Conservation (phyloP, 345 rosid species). For the Linum usitatissimum region DNA sequence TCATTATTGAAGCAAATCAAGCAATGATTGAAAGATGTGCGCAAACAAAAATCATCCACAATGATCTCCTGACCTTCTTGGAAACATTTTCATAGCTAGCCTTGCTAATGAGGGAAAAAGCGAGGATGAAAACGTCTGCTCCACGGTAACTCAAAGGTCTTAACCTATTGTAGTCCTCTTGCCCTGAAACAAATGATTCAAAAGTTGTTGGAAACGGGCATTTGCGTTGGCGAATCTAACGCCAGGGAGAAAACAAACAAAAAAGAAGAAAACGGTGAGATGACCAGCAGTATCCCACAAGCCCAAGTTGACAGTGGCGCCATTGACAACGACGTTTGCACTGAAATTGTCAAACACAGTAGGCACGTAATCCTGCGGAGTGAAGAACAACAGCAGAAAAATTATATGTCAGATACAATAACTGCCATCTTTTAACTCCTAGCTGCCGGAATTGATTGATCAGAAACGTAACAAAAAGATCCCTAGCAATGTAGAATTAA, state of each 20-base stretch:
- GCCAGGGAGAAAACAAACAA: neutral
- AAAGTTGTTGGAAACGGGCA: neutral
- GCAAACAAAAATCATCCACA: neutral
- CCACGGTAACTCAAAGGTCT: constrained; percentile 6
- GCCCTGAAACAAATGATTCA: neutral
- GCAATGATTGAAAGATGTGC: neutral
- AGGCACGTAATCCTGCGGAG: neutral
- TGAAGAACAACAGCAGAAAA: neutral
- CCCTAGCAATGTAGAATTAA: neutral
- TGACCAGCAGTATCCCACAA: constrained; percentile 8
- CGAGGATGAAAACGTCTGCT: constrained; percentile 4
- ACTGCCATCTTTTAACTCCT: neutral
- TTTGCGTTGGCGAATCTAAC: neutral
- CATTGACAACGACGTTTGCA: constrained; percentile 3
- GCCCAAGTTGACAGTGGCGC: constrained; percentile 4
- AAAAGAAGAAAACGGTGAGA: neutral
- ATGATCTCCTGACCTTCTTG: neutral
- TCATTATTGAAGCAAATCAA: neutral
- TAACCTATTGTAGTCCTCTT: constrained; percentile 3
- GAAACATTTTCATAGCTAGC: constrained; percentile 5
- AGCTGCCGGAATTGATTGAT: no score
- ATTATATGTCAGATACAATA: neutral
- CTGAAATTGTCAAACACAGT: constrained; percentile 7
- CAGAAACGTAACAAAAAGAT: neutral
- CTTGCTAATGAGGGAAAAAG: constrained; percentile 5